Base-by-base conservation (phyloP, 2,329 filamentous ascomycete species). In the Pezicula radicicola region DNA sequence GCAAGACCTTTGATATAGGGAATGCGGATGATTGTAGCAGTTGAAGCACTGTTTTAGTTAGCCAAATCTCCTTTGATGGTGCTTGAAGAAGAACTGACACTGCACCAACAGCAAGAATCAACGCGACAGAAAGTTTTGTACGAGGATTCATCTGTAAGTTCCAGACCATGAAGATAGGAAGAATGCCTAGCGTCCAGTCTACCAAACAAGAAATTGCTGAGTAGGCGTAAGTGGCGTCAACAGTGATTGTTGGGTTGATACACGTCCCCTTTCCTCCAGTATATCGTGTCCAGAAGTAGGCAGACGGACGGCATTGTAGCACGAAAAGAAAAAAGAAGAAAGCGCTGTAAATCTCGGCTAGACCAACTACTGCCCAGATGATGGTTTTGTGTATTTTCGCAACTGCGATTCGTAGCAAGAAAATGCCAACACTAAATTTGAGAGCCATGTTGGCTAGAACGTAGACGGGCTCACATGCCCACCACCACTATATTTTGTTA, bases 101-200 rank as follows among this genome's bases (percentile, higher is more conserved):
- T 53, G 77, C 71, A 12, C 72, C 78, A 65, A 81, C 72, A 39
- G 74, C 70, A 3, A 82, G 62, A 45, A 83, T 70, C 3, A 72
- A 57, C 4, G 70, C 72, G 27, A 81, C 68, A 15, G 72, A 66
- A 6, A 72, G 48, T 57, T 79, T 80, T 3, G 73, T 76, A 36
- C 69, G 67, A 37, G 62, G 63, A 40, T 73, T 74, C 66, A 81
- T 76, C 52, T 75, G 72, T 35, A 80, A 67, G 18, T 73, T 66
- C 74, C 76, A 79, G 0, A 82, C 66, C 37, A 82, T 71, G 12
- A 72, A 71, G 6, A 79, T 69, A 0, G 79, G 79, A 4, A 82
- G 61, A 3, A 78, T 60, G 2, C 74, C 77, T 12, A 80, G 69
- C 1, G 70, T 70, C 65, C 76, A 75, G 55, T 83, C 78, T 41